Percentiles rank a stretch among this genome's conserved stretches.
Conservation (phyloP, 225 moss, liverwort and hornwort species). For the Neckera pumila region DNA sequence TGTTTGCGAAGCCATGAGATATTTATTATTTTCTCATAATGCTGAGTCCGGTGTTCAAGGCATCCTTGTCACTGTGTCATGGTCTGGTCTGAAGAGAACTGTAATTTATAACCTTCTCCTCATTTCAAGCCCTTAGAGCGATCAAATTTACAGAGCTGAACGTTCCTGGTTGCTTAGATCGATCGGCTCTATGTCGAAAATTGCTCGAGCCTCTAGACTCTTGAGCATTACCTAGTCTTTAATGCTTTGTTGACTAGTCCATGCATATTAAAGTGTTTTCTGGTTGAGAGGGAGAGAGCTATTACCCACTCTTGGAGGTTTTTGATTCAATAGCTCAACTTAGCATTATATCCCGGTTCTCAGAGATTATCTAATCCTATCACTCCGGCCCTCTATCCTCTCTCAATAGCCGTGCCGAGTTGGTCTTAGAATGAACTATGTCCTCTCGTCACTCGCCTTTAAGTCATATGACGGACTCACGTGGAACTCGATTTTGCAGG, state of each 20-base stretch:
- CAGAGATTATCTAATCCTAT: neutral
- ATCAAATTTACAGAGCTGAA: neutral
- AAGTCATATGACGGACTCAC: neutral
- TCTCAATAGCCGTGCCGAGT: neutral
- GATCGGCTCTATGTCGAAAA: neutral
- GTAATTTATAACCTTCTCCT: neutral
- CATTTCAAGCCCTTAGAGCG: neutral
- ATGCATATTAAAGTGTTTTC: neutral
- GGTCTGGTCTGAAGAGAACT: neutral
- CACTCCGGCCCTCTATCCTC: neutral
- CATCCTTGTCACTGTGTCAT: neutral
- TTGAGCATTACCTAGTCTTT: neutral
- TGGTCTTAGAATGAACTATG: neutral
- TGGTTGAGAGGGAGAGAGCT: neutral
- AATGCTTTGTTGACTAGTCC: neutral
- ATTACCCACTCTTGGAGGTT: neutral
- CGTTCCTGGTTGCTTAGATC: neutral
- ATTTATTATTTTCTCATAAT: neutral
- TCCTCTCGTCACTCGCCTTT: neutral
- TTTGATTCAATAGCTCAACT: neutral
- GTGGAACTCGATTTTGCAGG: slow-evolving; percentile 14
- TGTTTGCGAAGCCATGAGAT: neutral
- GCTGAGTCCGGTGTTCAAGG: neutral
- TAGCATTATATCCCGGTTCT: neutral
- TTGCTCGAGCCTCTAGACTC: neutral